Evolutionary conservation across 2,329 filamentous ascomycete genomes (phyloP).

Genomic region (Colletotrichum sp.): DNA sequence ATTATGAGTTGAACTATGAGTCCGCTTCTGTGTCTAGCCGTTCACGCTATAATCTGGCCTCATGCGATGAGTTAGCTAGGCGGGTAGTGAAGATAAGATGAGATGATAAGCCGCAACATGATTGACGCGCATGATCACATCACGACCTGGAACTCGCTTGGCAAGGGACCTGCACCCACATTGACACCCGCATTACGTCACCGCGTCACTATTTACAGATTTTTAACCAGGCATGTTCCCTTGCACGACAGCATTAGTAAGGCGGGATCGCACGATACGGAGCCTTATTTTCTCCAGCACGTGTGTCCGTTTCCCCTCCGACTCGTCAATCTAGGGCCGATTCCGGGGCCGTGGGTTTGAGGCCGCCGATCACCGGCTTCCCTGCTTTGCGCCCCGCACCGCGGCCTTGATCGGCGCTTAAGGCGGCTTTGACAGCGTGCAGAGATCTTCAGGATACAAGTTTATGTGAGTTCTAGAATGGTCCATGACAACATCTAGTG

Average conservation of each 20-base stretch:
- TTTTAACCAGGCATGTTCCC: constrained; percentile 3
- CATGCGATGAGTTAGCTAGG: neutral
- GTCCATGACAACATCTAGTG: neutral
- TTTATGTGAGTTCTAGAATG: neutral
- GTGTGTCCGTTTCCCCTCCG: neutral
- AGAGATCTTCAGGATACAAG: neutral
- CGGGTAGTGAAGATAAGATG: neutral
- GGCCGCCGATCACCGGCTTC: neutral
- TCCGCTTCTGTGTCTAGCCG: too few species aligned
- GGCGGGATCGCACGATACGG: neutral
- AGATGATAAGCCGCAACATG: neutral
- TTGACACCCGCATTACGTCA: constrained; percentile 18
- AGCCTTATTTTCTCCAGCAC: neutral
- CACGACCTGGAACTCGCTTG: constrained; percentile 6
- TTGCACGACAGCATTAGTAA: neutral
- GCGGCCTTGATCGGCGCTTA: neutral
- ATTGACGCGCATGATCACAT: constrained; percentile 8
- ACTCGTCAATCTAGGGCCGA: neutral
- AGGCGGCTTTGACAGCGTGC: neutral
- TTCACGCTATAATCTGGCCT: neutral
- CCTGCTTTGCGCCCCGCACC: neutral
- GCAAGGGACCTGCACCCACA: neutral
- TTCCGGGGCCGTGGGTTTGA: neutral
- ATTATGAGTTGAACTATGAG: neutral
- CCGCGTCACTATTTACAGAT: neutral